These are phyloP conservation scores for Lipomyces starkeyi DNA, from an alignment of 805 yeast genomes.

Conservation along the genomic window DNA sequence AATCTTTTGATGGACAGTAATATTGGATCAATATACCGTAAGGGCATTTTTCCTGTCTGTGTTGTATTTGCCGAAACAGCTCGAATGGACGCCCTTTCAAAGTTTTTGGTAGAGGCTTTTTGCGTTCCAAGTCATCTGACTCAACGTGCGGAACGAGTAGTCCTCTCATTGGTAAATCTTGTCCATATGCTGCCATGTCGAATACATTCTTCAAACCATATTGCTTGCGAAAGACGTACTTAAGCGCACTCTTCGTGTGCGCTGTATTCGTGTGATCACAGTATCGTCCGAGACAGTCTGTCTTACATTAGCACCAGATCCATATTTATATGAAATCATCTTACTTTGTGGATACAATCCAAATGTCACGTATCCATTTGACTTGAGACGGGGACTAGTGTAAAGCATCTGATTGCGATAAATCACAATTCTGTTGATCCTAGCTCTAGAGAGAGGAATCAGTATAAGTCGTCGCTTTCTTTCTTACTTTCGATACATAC, in stretches of 20 bases:
- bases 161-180: neutral
- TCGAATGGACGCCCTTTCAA: slow-evolving; percentile 26
- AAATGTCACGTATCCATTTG: slow-evolving; percentile 5
- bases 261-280: neutral
- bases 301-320: neutral
- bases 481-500: neutral
- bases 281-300: neutral
- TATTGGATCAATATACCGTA: slow-evolving; percentile 15
- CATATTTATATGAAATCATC: neutral
- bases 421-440: slow-evolving; percentile 12
- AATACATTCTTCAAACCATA: slow-evolving; percentile 17
- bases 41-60: slow-evolving; percentile 9
- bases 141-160: neutral
- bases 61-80: slow-evolving; percentile 19
- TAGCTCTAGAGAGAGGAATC: neutral
- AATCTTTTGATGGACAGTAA: slow-evolving; percentile 22
- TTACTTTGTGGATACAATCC: slow-evolving; percentile 6
- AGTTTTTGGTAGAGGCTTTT: slow-evolving; percentile 14
- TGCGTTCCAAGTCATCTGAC: neutral
- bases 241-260: slow-evolving; percentile 22
- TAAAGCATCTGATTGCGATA: slow-evolving; percentile 21
- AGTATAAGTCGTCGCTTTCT: neutral
- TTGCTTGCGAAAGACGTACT: slow-evolving; percentile 28
- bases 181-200: slow-evolving; percentile 13
- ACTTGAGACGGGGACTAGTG: neutral